Evolutionary conservation across 371 early-diverging fungal species (phyloP), one percentile per base, ranked within the genome.

Genomic region (Chytridium lagenaria): DNA sequence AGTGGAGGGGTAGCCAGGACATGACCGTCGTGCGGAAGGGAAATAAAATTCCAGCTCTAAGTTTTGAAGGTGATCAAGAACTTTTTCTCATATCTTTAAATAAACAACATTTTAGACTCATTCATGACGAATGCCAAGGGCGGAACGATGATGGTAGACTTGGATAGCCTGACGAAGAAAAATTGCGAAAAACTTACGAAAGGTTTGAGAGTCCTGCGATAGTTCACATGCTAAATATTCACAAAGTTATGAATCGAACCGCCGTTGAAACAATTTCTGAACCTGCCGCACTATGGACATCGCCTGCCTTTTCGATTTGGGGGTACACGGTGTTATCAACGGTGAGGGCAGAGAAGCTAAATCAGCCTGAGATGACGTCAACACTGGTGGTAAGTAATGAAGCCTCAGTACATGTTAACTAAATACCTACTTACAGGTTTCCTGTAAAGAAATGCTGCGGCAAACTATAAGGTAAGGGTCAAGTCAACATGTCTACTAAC

Each of bases 81-180:
- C 44, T 7, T 44, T 44, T 12, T 23, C 64, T 50, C 33, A 26
- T 23, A 26, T 28, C 7, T 30, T 26, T 22, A 34, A 19, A 15
- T 1, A 23, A 30, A 50, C 10, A 10, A n/a, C 28, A 22, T 7
- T 22, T 36, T 19, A 73, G 73, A 31, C 16, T 67, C 68, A 10
- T 19, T 16, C 28, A 28, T 73, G 0, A 33, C 71, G 1, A 26
- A 65, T 16, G 75, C 75, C 12, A 75, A 67, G 39, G 59, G 71
- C 64, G 75, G 75, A 37, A 59, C 71, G 2, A 44, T 75, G 19
- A 28, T 70, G 16, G 37, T 71, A n/a, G 68, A 67, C 34, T 71
- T 75, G 52, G 71, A 71, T 66, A 37, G 38, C 12, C 19, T 67
- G 2, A 51, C 22, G 1, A 70, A 71, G 65, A 65, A 39, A 30